Evolutionary conservation across 345 rosid genomes (phyloP).

Genomic region (Rhodamnia rubescens): DNA sequence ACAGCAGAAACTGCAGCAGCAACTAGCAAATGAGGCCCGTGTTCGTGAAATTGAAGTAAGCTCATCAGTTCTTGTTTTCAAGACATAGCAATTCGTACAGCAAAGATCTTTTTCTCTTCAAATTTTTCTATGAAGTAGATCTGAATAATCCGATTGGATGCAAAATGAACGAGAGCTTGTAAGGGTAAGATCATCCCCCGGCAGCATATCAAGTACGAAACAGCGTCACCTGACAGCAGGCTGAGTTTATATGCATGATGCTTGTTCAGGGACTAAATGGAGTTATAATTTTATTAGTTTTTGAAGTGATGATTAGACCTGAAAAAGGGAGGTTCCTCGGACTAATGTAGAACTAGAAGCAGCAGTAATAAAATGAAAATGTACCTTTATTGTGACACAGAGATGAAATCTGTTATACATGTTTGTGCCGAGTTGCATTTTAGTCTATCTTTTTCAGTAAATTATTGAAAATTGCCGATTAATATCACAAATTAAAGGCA

Average conservation of each 20-base stretch:
- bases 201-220: not conserved
- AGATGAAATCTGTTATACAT: not conserved
- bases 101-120: not conserved
- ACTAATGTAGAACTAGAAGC: not conserved
- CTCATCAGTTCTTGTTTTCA: not conserved
- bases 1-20: slow-evolving; percentile 69
- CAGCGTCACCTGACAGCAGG: not conserved
- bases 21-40: slow-evolving; percentile 61
- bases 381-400: not conserved
- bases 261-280: not conserved
- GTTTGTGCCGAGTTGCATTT: not conserved
- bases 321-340: not conserved
- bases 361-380: not conserved
- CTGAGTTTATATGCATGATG: not conserved
- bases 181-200: not conserved
- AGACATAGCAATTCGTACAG: not conserved
- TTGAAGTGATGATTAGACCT: not conserved
- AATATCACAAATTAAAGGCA: not conserved
- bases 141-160: not conserved
- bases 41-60: slow-evolving; percentile 91
- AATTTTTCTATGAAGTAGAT: not conserved
- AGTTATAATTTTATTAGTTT: not conserved
- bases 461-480: not conserved
- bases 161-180: not conserved
- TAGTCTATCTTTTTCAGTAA: not conserved